Base-by-base conservation (phyloP, 768 basidiomycete species). In the Imleria badia region DNA sequence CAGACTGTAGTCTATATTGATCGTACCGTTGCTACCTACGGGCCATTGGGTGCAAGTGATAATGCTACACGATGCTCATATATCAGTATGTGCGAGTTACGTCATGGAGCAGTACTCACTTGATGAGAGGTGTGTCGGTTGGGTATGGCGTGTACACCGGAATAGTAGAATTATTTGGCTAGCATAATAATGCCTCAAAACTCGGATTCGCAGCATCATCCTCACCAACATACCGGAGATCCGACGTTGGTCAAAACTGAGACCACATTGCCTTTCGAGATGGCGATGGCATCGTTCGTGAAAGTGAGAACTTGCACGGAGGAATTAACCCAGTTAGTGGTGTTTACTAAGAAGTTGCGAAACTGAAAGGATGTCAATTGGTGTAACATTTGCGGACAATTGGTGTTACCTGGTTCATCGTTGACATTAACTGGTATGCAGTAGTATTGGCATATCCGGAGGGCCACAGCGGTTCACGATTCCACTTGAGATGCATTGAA, bases 391-490 rank as follows among this genome's bases (percentile, higher is more conserved):
- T 0, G 35, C n/a, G 11, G 43, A 45, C 17, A 5, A 20, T 12
- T 14, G 11, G 19, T 30, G 60, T 45, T 51, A 84, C 83, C 72
- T 78, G 67, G 62, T 91, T 91, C 36, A 91, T 75, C 33, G 72
- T 80, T 13, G 81, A 67, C 20, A 87, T 82, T 34, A 86, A 66
- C 53, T 82, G 74, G 64, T 87, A 85, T 8, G 79, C 66, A 33
- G 78, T 68, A 12, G 84, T 84, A 60, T 82, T 81, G 26, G 74
- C 68, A 62, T 91, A 91, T 23, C 74, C 68, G 6, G 87, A 85
- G 13, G 84, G 71, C 89, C 89, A 91, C 33, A 90, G 73, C 6
- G 89, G 81, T 64, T 88, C 89, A 47, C 90, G 83, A 66, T 92
- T 92, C 58, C 74, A 79, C 85, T 88, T 35, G 31, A 11, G 60